Base-by-base conservation (phyloP, 148 eudicot genomes). In the Cornus controversa region DNA sequence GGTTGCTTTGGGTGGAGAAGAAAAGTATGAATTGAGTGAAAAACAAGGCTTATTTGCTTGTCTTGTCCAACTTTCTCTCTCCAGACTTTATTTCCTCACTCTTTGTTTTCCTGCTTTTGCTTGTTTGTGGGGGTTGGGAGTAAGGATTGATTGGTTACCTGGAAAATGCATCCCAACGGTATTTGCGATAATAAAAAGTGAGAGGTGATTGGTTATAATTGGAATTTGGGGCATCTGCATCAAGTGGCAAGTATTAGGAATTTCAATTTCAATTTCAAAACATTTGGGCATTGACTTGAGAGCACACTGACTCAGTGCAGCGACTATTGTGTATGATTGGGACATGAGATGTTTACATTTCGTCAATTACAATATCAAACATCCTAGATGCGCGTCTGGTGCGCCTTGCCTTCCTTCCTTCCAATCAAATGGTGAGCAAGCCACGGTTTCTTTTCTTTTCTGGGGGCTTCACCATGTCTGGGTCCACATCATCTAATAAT, bases 31-130 rank as follows among this genome's bases (percentile, higher is more conserved):
- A 74, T 2, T 2, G 85, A 77, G 82, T 83, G 81, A 76, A 75
- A 82, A 79, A 82, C 81, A 77, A 82, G 82, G 79, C 37, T 65
- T 57, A 25, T 18, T 76, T 80, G 66, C 71, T 84, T 72, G 40
- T 64, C 67, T 68, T 64, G 53, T 72, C 76, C 53, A 22, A 66
- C 37, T 15, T 4, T 45, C 50, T 70, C 57, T 66, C 54, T 47
- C 23, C 50, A 47, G 78, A 37, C 66, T 24, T 67, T 29, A 10
- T 42, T 8, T 54, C 5, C 15, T 45, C 22, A 45, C 62, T 54
- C 62, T 18, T 18, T 54, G 62, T 40, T 53, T 8, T 67, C 23
- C 23, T 64, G 16, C 6, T 64, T 23, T 8, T 67, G 37, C 20
- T 53, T 53, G 6, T 53, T 53, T 6, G 28, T 67, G 70, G 70